phyloP scores from a whole-genome alignment of 1,139 yeast genomes.

The Kazachstania sp. region DNA sequence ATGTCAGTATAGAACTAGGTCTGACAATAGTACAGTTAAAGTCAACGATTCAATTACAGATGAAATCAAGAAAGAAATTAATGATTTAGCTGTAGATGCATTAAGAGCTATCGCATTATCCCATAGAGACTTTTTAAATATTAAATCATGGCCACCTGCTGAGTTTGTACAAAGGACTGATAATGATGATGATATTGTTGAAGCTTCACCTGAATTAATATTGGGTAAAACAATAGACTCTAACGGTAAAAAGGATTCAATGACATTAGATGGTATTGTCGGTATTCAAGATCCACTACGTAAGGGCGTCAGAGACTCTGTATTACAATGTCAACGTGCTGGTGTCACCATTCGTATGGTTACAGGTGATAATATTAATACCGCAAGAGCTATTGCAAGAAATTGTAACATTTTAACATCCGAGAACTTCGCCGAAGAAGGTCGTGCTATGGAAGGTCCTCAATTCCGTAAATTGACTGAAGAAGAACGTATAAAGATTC shows the following conservation, averaged over 20 bases:
- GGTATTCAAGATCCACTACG: slow-evolving; percentile 95
- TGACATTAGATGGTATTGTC: slow-evolving; percentile 60
- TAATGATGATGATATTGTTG: slow-evolving; percentile 25
- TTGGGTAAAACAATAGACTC: slow-evolving; percentile 30
- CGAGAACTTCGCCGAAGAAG: slow-evolving; percentile 44
- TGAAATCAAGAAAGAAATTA: slow-evolving; percentile 41
- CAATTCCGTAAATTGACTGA: slow-evolving; percentile 59
- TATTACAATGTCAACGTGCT: slow-evolving; percentile 72
- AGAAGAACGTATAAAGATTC: slow-evolving; percentile 49
- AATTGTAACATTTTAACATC: slow-evolving; percentile 72
- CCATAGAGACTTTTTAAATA: slow-evolving; percentile 54
- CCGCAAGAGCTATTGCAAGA: slow-evolving; percentile 84
- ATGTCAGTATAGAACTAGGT: slow-evolving; percentile 39
- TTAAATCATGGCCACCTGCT: slow-evolving; percentile 58
- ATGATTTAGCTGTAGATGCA: slow-evolving; percentile 62
- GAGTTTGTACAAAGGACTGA: slow-evolving; percentile 32
- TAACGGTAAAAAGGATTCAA: slow-evolving; percentile 24
- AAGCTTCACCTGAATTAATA: slow-evolving; percentile 43
- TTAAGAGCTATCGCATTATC: slow-evolving; percentile 80
- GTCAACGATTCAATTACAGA: slow-evolving; percentile 24
- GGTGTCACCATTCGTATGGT: slow-evolving; percentile 97
- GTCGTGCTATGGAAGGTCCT: slow-evolving; percentile 89
- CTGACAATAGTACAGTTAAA: slow-evolving; percentile 30
- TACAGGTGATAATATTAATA: slow-evolving; percentile 85
- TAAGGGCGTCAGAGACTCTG: slow-evolving; percentile 84